phyloP scores from a whole-genome alignment of 2,329 filamentous ascomycete species.

The Aspergillus puulaauensis region DNA sequence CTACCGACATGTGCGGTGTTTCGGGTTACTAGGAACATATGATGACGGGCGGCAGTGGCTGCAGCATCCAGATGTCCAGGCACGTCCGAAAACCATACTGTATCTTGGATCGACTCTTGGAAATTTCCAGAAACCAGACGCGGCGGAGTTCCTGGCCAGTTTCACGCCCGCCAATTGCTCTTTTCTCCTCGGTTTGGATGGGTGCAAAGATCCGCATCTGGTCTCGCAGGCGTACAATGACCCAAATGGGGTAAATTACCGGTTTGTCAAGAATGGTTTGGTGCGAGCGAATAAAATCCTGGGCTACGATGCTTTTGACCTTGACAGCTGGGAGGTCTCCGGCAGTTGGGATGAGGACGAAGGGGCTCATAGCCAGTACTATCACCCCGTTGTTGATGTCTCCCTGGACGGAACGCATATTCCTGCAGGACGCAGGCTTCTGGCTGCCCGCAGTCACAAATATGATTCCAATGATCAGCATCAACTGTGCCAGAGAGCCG shows the following conservation, averaged over 20 bases:
- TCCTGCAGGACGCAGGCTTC: background rate
- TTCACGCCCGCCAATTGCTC: constrained; percentile 2
- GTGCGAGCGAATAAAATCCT: constrained; percentile 67
- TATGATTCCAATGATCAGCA: constrained; percentile 9
- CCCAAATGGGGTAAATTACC: constrained; percentile 6
- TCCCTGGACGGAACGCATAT: background rate
- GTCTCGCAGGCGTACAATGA: constrained; percentile 70
- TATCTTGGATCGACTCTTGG: constrained; percentile 13
- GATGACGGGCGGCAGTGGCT: constrained; percentile 82
- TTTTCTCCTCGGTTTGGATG: constrained; percentile 11
- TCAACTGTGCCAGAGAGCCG: constrained; percentile 1
- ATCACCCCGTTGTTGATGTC: background rate
- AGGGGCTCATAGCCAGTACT: constrained; percentile 10
- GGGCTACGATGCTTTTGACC: constrained; percentile 63
- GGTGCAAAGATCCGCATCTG: constrained; percentile 61
- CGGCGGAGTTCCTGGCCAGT: constrained; percentile 7
- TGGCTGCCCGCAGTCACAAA: constrained; percentile 12
- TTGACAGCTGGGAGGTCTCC: constrained; percentile 24
- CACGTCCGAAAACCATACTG: constrained; percentile 8
- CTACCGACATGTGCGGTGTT: constrained; percentile 71
- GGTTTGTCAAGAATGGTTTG: constrained; percentile 12
- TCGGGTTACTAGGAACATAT: constrained; percentile 80
- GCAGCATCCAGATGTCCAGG: constrained; percentile 56
- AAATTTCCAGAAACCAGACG: constrained; percentile 7
- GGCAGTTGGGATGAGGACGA: background rate